A percentile compares a stretch with the other conserved stretches of the same genome.
These are phyloP conservation scores for Ettlia oleoabundans DNA, from an alignment of 139 green algal species.

Conservation along the genomic window DNA sequence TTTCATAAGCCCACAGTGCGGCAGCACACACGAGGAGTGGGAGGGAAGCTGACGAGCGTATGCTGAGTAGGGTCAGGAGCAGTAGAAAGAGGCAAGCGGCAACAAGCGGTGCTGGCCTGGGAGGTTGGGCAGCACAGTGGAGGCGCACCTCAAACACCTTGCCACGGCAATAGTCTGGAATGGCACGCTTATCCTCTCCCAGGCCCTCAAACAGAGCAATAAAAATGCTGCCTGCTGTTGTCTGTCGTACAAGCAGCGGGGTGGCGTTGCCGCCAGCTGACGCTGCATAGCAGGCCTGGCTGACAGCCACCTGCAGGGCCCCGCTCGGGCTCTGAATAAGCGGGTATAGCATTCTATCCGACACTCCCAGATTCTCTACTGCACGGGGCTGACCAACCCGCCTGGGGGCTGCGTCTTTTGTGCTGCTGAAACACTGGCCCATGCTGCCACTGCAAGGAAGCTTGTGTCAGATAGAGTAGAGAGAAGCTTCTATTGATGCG, in stretches of 20 bases:
- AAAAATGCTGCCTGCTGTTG: neutral
- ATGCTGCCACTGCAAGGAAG: no score
- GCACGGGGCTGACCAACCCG: no score
- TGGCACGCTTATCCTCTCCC: neutral
- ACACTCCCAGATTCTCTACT: neutral
- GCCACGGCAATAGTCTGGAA: slow-evolving; percentile 12
- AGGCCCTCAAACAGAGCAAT: slow-evolving; percentile 33
- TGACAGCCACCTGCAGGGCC: neutral
- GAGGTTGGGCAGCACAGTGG: no score
- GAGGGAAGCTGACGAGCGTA: no score
- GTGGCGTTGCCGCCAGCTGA: neutral
- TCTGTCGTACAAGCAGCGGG: neutral
- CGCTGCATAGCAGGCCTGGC: neutral
- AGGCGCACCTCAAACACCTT: slow-evolving; percentile 2
- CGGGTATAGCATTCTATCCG: neutral
- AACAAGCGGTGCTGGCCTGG: no score
- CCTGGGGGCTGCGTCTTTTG: no score
- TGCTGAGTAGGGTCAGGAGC: no score
- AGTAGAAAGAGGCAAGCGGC: no score
- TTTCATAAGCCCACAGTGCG: neutral
- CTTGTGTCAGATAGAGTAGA: no score
- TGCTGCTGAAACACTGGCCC: no score
- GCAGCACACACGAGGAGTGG: neutral
- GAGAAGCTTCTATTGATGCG: no score
- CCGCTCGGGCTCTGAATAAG: neutral